phyloP scores from a whole-genome alignment of 2,329 filamentous ascomycete genomes.

The Aspergillus sojae region DNA sequence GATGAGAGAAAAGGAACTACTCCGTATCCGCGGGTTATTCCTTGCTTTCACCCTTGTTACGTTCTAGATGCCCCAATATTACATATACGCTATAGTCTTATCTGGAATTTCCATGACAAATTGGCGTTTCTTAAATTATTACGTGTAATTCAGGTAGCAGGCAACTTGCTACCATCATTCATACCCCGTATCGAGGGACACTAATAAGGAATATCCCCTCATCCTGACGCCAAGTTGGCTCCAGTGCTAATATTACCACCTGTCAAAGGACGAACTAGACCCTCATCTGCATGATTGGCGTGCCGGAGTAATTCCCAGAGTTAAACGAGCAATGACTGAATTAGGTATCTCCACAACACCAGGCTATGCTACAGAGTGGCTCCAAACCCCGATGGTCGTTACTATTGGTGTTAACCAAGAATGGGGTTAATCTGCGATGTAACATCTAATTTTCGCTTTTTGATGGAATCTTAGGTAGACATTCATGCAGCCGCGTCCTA shows the following conservation, averaged over 20 bases:
- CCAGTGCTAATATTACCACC: background rate
- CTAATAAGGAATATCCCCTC: background rate
- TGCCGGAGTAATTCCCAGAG: background rate
- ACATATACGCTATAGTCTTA: background rate
- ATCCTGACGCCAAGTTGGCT: background rate
- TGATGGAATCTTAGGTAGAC: background rate
- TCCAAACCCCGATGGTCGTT: background rate
- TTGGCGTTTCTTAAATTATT: background rate
- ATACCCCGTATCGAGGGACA: background rate
- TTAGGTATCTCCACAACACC: background rate
- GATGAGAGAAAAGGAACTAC: background rate
- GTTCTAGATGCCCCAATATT: background rate
- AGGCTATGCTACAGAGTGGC: background rate
- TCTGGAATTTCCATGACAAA: background rate
- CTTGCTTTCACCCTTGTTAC: background rate
- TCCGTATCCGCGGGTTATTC: background rate
- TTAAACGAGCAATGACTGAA: background rate
- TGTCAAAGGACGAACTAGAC: background rate
- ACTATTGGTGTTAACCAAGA: background rate
- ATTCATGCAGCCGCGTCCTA: background rate
- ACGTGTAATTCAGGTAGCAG: background rate
- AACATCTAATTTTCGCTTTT: slow-evolving; percentile 1
- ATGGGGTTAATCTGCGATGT: background rate
- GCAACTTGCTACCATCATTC: background rate
- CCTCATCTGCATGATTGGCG: background rate